Conservation (phyloP, 164 flowering plant species). For the Liquidambar formosana region DNA sequence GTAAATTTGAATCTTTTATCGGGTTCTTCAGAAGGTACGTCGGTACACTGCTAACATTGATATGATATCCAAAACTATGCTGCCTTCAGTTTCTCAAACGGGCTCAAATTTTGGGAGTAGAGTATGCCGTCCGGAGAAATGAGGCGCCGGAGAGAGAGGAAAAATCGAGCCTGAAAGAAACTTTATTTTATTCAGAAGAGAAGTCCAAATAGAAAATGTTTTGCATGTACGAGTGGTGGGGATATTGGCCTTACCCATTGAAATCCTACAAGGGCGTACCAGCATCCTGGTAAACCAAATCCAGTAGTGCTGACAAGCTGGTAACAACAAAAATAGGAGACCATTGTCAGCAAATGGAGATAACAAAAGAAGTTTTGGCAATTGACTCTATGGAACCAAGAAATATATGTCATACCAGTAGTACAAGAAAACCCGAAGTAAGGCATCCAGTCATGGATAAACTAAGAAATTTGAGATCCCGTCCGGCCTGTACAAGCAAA, state of each 20-base stretch:
- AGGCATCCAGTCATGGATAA: conserved; percentile 56
- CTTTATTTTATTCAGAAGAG: not conserved
- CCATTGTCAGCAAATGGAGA: not conserved
- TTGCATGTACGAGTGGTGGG: not conserved
- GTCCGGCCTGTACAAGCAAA: conserved; percentile 54
- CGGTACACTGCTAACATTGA: too few species aligned
- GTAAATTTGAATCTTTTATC: too few species aligned
- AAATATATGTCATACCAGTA: conserved; percentile 34
- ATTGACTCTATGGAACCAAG: not conserved
- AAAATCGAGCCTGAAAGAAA: conserved; percentile 55
- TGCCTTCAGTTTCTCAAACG: conserved; percentile 39
- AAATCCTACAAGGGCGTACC: conserved; percentile 53
- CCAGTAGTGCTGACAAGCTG: conserved; percentile 31
- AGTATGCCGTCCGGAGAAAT: conserved; percentile 55
- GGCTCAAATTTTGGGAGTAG: conserved; percentile 37
- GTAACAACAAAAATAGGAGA: not conserved
- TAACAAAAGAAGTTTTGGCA: not conserved
- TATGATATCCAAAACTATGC: conserved; percentile 20
- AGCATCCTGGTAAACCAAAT: conserved; percentile 59
- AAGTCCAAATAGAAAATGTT: conserved; percentile 4
- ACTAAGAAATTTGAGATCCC: conserved; percentile 62
- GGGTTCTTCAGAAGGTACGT: too few species aligned
- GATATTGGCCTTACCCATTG: conserved; percentile 45
- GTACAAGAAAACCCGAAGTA: conserved; percentile 33
- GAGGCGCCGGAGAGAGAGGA: conserved; percentile 53